Base-by-base conservation (phyloP, 345 rosid species). In the Melastoma malabathricum region DNA sequence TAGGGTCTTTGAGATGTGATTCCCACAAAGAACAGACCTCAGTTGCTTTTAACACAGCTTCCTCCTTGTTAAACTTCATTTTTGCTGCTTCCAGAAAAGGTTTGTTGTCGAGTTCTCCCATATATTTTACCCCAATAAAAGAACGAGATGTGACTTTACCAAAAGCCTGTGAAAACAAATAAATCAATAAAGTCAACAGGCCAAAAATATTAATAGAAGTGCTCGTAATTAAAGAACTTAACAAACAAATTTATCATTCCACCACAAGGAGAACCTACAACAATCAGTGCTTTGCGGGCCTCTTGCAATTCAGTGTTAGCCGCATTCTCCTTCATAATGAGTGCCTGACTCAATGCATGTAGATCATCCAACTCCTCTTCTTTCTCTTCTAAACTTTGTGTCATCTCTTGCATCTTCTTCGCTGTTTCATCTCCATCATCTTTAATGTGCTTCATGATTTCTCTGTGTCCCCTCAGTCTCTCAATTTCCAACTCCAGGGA, bases 401-500 rank as follows among this genome's bases (percentile, higher is more conserved):
- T 57, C 2, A 82, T 48, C 51, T 52, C 60, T 18, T 71, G 67
- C 61, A 79, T 70, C 68, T 66, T 70, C 63, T 64, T 67, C 15
- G 47, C 46, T 15, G 64, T 74, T 2, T 29, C 12, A 19, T 81
- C 84, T 50, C 61, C 86, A 20, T 74, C 82, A 44, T 75, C 77
- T 43, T 20, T 68, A 82, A 85, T 75, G 73, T 83, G 93, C 57
- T 62, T 73, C 84, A 75, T 75, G 39, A 82, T 79, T 60, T 77
- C 64, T 58, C 72, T 52, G 15, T 68, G 68, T 3, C 93, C 86
- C 57, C 68, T 83, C 75, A 80, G 44, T 3, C 78, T 73, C 82
- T 85, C 77, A 51, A 80, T 80, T 75, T 82, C 95, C 71, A 82
- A 64, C 64, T 84, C 93, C 59, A 80, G 17, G 7, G 79, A 77